Base-by-base conservation (phyloP, 2,329 filamentous ascomycete species). In the Verticillium nubilum region DNA sequence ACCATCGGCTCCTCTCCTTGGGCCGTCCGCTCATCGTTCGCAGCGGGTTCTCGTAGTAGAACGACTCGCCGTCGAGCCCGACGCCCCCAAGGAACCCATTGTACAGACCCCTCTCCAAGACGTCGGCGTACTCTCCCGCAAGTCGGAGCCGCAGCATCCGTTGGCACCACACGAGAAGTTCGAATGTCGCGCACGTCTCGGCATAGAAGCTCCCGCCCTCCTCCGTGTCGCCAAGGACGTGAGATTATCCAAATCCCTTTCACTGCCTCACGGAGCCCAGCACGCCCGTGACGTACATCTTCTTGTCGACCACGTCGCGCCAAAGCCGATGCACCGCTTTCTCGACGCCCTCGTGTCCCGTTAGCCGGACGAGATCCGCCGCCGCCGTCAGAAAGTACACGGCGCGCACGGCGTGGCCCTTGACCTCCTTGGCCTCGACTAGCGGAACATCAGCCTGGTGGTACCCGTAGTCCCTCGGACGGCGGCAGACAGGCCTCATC, bases 261-360 rank as follows among this genome's bases (percentile, higher is more conserved):
- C 58, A 59, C 19, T 59, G 58, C 12, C 52, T 35, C 13, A 59
- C 58, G n/a, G 75, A 78, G 0, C 85, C 85, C 54, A 87, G 81
- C 0, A 83, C 84, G 1, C 84, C 85, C 0, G 85, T 87, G 15
- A 85, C 66, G 60, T 85, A 88, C 79, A 86, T 84, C 67, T 86
- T 87, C 59, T 77, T 77, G 50, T 82, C 74, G 0, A 84, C 77
- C 82, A 86, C 86, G 62, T 86, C 85, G 25, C 77, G 67, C 84
- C 84, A 87, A 4, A 87, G 69, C 17, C 76, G 70, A 26, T 72
- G 66, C 0, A 86, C 63, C 2, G 81, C 73, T 0, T 67, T 66
- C 7, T 70, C 59, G 62, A 76, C 76, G 26, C 69, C 63, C 17
- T 65, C 33, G 55, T 67, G 61, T n/a, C 60, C 58, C n/a, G 66